Conservation (phyloP, 805 yeast species). For the Saccharomycopsis schoenii region DNA sequence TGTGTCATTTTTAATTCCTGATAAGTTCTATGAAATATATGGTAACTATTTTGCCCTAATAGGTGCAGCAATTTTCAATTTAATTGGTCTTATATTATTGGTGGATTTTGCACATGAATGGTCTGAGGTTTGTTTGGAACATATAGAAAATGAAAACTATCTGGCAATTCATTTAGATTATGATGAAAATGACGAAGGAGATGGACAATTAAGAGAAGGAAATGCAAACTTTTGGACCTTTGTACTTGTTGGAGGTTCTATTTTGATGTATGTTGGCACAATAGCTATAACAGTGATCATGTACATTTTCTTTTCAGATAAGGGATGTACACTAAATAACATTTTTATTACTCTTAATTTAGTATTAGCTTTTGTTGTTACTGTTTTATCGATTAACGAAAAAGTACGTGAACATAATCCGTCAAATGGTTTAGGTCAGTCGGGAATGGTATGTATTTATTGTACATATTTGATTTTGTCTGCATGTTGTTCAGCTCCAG, state of each 20-base stretch:
- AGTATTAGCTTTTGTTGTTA: conserved; percentile 50
- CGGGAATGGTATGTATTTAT: conserved; percentile 90
- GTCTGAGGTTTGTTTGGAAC: conserved; percentile 92
- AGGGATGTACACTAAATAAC: conserved; percentile 82
- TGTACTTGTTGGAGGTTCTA: conserved; percentile 77
- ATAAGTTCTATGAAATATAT: conserved; percentile 75
- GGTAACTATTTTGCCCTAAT: conserved; percentile 84
- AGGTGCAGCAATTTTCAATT: conserved; percentile 74
- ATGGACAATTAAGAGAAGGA: conserved; percentile 8
- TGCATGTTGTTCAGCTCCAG: conserved; percentile 95
- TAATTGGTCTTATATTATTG: conserved; percentile 79
- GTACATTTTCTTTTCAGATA: conserved; percentile 73
- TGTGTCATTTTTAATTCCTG: conserved; percentile 72
- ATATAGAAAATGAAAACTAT: conserved; percentile 74
- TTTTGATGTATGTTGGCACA: conserved; percentile 70
- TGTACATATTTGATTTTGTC: conserved; percentile 85
- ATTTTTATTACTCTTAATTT: conserved; percentile 76
- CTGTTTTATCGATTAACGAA: conserved; percentile 69
- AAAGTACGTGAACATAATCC: conserved; percentile 87
- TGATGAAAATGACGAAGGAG: conserved; percentile 31
- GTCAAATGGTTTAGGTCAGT: conserved; percentile 91
- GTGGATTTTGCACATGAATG: conserved; percentile 98
- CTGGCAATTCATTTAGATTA: conserved; percentile 23
- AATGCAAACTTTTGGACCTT: conserved; percentile 57
- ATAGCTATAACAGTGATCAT: conserved; percentile 64